Evolutionary conservation across 1,139 yeast species (phyloP).

Genomic region (Hansenula sp.): DNA sequence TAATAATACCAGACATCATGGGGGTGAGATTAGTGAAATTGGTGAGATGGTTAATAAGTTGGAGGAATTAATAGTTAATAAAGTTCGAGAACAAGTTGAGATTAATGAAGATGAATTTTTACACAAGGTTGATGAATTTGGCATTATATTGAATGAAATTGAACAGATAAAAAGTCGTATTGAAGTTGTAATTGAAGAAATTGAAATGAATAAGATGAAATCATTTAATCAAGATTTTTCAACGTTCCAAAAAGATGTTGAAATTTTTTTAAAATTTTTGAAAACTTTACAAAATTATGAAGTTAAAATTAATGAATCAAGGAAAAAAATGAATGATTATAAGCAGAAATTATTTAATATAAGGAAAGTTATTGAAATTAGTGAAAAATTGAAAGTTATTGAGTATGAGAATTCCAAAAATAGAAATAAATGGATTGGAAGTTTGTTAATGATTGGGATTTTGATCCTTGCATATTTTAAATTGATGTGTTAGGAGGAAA

Average conservation of each 20-base stretch:
- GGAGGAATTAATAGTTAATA: background rate
- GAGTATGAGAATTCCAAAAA: constrained; percentile 4
- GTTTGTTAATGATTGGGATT: background rate
- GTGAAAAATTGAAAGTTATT: constrained; percentile 5
- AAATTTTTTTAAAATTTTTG: constrained; percentile 6
- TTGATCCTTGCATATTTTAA: background rate
- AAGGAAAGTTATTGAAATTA: constrained; percentile 7
- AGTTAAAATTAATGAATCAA: constrained; percentile 4
- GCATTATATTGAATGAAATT: background rate
- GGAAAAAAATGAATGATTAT: constrained; percentile 7
- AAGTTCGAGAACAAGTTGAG: background rate
- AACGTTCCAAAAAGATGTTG: background rate
- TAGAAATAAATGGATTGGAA: constrained; percentile 5
- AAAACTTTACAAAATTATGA: constrained; percentile 11
- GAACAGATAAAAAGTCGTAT: background rate
- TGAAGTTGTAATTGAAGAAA: background rate
- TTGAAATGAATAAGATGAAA: background rate
- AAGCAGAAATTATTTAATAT: constrained; percentile 8
- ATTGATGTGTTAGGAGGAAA: too few relatives aligned
- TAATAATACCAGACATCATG: background rate
- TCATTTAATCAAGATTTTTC: background rate
- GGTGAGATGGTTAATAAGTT: background rate
- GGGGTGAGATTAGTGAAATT: background rate
- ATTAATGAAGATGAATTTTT: background rate
- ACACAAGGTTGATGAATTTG: background rate